These are phyloP conservation scores for Larix sibirica DNA, from an alignment of 83 land plant genomes.

Conservation along the genomic window DNA sequence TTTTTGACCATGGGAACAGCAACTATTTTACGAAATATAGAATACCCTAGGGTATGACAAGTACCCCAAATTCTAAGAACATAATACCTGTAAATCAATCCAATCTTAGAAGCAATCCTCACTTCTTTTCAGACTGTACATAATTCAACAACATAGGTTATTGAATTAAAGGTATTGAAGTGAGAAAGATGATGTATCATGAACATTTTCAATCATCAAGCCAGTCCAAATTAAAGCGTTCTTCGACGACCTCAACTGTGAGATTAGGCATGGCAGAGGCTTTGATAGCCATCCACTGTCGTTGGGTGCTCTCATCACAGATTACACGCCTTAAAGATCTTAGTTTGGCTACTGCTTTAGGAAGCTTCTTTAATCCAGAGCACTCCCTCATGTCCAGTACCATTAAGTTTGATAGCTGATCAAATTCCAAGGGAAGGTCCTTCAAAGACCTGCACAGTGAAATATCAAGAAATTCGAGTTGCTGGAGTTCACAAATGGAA, in stretches of 20 bases:
- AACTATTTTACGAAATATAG: too few species aligned
- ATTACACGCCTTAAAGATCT: slow-evolving; percentile 36
- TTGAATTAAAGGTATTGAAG: too few species aligned
- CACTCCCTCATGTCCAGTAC: slow-evolving; percentile 76
- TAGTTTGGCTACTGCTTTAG: slow-evolving; percentile 21
- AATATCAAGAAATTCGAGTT: slow-evolving; percentile 50
- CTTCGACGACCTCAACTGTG: not conserved
- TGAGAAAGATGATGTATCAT: too few species aligned
- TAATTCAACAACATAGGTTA: too few species aligned
- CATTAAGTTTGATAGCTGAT: slow-evolving; percentile 33
- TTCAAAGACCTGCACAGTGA: slow-evolving; percentile 43
- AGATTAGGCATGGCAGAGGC: not conserved
- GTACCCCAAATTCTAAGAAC: too few species aligned
- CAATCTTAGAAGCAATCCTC: too few species aligned
- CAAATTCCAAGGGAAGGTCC: slow-evolving; percentile 46
- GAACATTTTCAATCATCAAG: too few species aligned
- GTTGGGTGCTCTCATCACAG: slow-evolving; percentile 48
- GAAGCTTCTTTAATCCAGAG: slow-evolving; percentile 32
- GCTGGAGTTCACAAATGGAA: slow-evolving; percentile 29
- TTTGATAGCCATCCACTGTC: slow-evolving; percentile 5
- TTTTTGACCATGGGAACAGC: too few species aligned
- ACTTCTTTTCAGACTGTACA: too few species aligned
- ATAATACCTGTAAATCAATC: too few species aligned
- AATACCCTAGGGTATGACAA: too few species aligned
- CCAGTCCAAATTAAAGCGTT: slow-evolving; percentile 16